These are phyloP conservation scores for Pleomassaria siparia DNA, from an alignment of 2,329 filamentous ascomycete species.

Conservation along the genomic window DNA sequence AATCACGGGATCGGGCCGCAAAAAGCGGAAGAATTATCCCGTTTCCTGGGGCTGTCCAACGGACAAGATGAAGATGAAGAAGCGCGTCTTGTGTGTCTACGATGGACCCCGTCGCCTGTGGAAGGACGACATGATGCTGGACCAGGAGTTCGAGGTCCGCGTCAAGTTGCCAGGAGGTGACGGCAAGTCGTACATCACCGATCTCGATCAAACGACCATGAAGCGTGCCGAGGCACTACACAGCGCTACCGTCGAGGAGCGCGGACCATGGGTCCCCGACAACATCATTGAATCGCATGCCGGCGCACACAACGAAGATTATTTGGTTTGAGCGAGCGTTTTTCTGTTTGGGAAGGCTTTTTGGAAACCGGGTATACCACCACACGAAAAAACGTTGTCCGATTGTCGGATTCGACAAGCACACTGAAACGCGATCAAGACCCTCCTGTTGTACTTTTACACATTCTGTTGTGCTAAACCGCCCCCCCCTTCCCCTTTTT, in stretches of 20 bases:
- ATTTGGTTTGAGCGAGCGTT: conserved; percentile 12
- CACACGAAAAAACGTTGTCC: not conserved
- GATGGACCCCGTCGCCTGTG: conserved; percentile 84
- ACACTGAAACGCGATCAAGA: conserved; percentile 11
- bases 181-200: conserved; percentile 81
- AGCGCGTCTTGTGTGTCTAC: conserved; percentile 90
- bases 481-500: not conserved
- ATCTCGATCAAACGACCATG: conserved; percentile 88
- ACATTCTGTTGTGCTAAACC: not conserved
- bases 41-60: conserved; percentile 90
- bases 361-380: conserved; percentile 1
- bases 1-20: conserved; percentile 64
- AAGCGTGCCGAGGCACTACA: conserved; percentile 84
- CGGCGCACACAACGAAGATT: conserved; percentile 12
- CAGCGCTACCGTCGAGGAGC: conserved; percentile 79
- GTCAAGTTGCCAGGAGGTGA: conserved; percentile 64
- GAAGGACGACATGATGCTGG: conserved; percentile 99
- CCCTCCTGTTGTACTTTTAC: conserved; percentile 7
- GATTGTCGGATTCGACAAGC: not conserved
- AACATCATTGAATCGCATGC: conserved; percentile 51
- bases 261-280: conserved; percentile 78
- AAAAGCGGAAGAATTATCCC: conserved; percentile 91
- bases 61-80: conserved; percentile 97
- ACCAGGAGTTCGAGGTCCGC: conserved; percentile 90
- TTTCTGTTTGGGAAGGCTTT: not conserved